Percentiles rank a stretch among this genome's conserved stretches.
phyloP scores from a whole-genome alignment of 129 eudicot species.

The sunflower (Helianthus annuus) region DNA sequence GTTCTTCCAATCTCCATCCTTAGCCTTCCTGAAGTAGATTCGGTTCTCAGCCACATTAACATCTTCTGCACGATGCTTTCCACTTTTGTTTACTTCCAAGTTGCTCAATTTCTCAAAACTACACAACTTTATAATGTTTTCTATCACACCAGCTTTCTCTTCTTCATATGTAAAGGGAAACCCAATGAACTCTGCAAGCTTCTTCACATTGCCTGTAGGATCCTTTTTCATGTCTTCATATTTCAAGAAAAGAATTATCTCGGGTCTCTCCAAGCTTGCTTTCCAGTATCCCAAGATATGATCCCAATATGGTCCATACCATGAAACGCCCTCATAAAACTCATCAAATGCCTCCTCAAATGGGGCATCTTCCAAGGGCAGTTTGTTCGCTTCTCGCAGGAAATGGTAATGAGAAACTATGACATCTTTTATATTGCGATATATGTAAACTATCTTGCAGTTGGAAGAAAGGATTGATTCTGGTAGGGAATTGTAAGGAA shows the following conservation, averaged over 20 bases:
- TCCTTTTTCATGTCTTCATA: too few species aligned
- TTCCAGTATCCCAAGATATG: too few species aligned
- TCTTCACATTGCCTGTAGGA: too few species aligned
- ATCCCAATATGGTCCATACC: not conserved
- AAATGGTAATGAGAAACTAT: not conserved
- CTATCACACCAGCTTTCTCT: not conserved
- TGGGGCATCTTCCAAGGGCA: not conserved
- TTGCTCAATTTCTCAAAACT: not conserved
- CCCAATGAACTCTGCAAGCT: not conserved
- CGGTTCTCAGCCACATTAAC: not conserved
- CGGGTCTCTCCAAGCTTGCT: too few species aligned
- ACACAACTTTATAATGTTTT: not conserved
- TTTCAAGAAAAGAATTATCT: too few species aligned
- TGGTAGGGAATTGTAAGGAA: not conserved
- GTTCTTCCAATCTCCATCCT: not conserved
- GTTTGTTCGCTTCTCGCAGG: not conserved
- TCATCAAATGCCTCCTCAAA: too few species aligned
- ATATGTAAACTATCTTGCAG: not conserved
- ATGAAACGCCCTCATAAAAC: too few species aligned
- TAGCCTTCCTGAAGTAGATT: not conserved
- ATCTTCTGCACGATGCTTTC: not conserved
- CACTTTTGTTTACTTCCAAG: not conserved
- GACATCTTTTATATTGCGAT: not conserved
- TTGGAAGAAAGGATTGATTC: not conserved
- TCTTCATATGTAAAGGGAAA: not conserved